Conservation (phyloP, 345 rosid genomes). For the Draba incana region DNA sequence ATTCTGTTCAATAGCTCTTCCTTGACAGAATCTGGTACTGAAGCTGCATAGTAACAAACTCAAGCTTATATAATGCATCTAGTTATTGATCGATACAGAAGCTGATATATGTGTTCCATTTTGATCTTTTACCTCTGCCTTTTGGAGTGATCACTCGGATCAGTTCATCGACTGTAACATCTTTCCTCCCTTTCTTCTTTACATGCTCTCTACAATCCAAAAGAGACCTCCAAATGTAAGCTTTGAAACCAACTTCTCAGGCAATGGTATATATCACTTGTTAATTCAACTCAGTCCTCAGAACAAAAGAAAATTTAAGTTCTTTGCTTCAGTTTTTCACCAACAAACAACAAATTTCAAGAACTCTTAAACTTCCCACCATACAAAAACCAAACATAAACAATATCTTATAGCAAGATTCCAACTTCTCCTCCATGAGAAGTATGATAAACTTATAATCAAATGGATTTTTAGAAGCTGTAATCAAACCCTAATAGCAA, state of each 20-base stretch:
- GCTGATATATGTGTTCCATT: background rate
- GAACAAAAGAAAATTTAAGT: background rate
- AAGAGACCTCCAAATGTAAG: background rate
- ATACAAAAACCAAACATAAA: background rate
- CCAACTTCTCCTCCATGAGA: background rate
- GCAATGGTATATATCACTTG: background rate
- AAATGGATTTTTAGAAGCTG: background rate
- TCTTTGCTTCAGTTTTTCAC: background rate
- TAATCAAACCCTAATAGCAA: background rate
- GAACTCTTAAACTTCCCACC: background rate
- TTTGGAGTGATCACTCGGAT: conserved; percentile 73
- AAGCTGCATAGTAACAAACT: conserved; percentile 49
- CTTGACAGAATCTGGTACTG: conserved; percentile 70
- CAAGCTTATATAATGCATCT: background rate
- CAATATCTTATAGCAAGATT: background rate
- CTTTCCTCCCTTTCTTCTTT: conserved; percentile 76
- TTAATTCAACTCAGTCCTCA: background rate
- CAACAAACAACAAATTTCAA: background rate
- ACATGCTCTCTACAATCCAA: conserved; percentile 56
- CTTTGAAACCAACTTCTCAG: conserved; percentile 1
- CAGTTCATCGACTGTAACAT: conserved; percentile 81
- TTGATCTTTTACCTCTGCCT: conserved; percentile 70
- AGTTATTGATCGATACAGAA: background rate
- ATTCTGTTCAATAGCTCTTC: conserved; percentile 72
- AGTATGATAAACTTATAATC: background rate